Evolutionary conservation across 805 yeast genomes (phyloP).

Genomic region (Yamadazyma sp.): DNA sequence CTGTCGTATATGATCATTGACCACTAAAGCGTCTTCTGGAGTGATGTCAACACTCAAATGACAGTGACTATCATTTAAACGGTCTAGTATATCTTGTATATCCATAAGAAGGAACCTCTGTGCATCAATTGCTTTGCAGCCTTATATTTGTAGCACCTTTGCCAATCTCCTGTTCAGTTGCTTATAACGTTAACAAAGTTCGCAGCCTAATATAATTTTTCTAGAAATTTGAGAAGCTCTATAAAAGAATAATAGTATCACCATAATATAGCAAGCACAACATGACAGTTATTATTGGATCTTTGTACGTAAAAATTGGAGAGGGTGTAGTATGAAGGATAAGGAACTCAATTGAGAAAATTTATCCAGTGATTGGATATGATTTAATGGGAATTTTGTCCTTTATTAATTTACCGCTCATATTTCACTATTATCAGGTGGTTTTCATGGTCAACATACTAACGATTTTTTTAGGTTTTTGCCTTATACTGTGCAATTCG

Average conservation of each 20-base stretch:
- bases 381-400: no score
- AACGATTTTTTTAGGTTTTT: slow-evolving; percentile 49
- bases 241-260: no score
- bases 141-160: neutral
- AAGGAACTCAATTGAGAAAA: no score
- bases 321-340: no score
- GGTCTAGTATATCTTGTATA: neutral
- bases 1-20: no score
- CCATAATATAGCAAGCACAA: no score
- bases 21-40: neutral
- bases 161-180: neutral
- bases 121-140: neutral
- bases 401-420: no score
- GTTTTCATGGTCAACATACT: slow-evolving; percentile 11
- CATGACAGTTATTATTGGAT: slow-evolving; percentile 73
- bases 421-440: no score
- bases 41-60: slow-evolving; percentile 21
- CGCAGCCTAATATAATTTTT: neutral
- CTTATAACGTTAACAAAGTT: neutral
- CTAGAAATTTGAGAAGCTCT: no score
- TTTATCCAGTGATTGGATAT: no score
- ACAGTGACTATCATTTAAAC: slow-evolving; percentile 31
- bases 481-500: slow-evolving; percentile 74
- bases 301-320: slow-evolving; percentile 47
- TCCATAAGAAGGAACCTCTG: neutral